A percentile compares a stretch with the other conserved stretches of the same genome.
phyloP scores from a whole-genome alignment of 1,139 yeast species.

The Candida glucosophila region DNA sequence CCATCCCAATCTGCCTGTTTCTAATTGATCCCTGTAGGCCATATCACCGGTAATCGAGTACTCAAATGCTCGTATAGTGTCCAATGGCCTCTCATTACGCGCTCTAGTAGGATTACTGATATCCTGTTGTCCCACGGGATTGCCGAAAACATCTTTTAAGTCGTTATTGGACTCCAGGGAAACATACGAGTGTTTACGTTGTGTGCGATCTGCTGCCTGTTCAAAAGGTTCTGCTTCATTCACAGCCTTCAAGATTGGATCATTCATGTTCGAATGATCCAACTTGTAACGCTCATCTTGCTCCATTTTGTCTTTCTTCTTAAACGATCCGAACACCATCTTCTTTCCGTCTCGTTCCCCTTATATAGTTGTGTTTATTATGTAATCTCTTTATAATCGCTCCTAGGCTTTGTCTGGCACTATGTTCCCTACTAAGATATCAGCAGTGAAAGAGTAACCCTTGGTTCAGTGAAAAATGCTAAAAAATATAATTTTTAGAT shows the following conservation, averaged over 20 bases:
- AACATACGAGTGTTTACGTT: constrained; percentile 30
- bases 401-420: no score
- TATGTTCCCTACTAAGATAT: no score
- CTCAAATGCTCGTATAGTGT: constrained; percentile 88
- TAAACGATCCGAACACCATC: constrained; percentile 36
- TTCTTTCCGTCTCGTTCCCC: constrained; percentile 8
- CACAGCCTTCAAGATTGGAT: constrained; percentile 84
- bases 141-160: constrained; percentile 78
- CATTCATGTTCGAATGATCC: constrained; percentile 59
- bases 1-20: constrained; percentile 73
- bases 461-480: no score
- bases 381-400: no score
- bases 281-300: constrained; percentile 34
- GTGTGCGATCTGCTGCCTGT: constrained; percentile 42
- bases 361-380: background rate
- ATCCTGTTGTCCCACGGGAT: constrained; percentile 66
- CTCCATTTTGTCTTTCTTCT: constrained; percentile 15
- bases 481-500: no score
- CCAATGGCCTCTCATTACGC: constrained; percentile 91
- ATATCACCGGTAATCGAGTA: constrained; percentile 87
- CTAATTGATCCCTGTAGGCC: constrained; percentile 69
- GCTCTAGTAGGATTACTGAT: constrained; percentile 86
- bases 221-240: constrained; percentile 96
- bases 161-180: constrained; percentile 31
- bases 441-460: no score